phyloP scores from a whole-genome alignment of 495 filamentous ascomycete genomes.

The Trypethelium eluteriae region DNA sequence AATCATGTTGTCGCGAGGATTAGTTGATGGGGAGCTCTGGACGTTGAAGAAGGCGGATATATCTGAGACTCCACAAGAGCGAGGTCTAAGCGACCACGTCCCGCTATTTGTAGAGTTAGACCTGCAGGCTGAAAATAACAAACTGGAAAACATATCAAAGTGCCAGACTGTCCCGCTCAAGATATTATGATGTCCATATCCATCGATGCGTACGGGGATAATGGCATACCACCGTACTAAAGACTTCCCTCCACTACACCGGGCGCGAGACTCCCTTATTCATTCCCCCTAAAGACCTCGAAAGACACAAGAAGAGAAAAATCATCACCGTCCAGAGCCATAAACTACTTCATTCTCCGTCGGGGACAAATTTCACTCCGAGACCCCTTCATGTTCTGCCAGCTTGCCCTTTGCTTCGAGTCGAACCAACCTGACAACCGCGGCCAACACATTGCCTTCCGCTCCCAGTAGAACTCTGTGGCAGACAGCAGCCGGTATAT shows the following conservation, averaged over 20 bases:
- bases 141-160: background rate
- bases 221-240: background rate
- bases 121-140: background rate
- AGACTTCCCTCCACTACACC: no score
- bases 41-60: slow-evolving; percentile 27
- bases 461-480: background rate
- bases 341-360: no score
- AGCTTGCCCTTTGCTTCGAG: background rate
- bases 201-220: background rate
- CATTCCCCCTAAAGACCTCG: no score
- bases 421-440: background rate
- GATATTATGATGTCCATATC: background rate
- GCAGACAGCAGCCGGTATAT: background rate
- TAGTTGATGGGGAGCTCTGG: slow-evolving; percentile 15
- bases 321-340: no score
- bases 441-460: background rate
- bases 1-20: slow-evolving; percentile 25
- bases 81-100: slow-evolving; percentile 35
- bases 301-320: no score
- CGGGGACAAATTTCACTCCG: no score
- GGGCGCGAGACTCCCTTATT: no score
- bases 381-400: background rate
- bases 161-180: background rate
- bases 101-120: slow-evolving; percentile 27
- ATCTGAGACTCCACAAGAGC: slow-evolving; percentile 28